These are phyloP conservation scores for Rubus parviflorus DNA, from an alignment of 306 rosid species.

Conservation along the genomic window DNA sequence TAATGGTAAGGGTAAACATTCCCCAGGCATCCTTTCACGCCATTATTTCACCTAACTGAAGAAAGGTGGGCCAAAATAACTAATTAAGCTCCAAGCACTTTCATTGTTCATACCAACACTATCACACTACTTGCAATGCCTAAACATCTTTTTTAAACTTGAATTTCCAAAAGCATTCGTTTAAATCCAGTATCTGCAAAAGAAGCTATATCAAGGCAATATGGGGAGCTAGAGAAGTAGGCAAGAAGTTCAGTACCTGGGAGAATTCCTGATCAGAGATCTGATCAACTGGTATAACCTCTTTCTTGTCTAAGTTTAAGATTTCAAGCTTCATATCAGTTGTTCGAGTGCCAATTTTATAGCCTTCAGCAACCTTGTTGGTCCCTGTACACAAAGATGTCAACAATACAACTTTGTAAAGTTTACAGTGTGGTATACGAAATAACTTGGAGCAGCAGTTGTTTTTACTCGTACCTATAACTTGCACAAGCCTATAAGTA, in stretches of 20 bases:
- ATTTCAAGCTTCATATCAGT: slow-evolving; percentile 77
- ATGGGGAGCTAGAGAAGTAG: not conserved
- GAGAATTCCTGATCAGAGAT: slow-evolving; percentile 85
- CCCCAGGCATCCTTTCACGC: not conserved
- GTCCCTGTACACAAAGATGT: slow-evolving; percentile 63
- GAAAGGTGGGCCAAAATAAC: not conserved
- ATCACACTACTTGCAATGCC: slow-evolving; percentile 7
- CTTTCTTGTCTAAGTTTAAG: slow-evolving; percentile 77
- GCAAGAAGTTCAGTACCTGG: slow-evolving; percentile 52
- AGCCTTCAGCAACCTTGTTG: slow-evolving; percentile 64
- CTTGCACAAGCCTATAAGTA: slow-evolving; percentile 90
- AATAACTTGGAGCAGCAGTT: slow-evolving; percentile 17
- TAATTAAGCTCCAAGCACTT: not conserved
- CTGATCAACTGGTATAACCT: slow-evolving; percentile 66
- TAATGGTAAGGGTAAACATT: not conserved
- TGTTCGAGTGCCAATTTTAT: slow-evolving; percentile 63
- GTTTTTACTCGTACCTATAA: slow-evolving; percentile 59
- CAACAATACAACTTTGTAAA: slow-evolving; percentile 21
- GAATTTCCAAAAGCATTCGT: not conserved
- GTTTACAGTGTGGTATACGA: slow-evolving; percentile 6
- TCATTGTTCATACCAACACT: not conserved
- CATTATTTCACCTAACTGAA: not conserved
- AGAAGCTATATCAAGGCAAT: not conserved
- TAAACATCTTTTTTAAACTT: not conserved
- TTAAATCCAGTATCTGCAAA: not conserved